Base-by-base conservation (phyloP, 345 rosid genomes). In the rapeseed (Brassica napus) region DNA sequence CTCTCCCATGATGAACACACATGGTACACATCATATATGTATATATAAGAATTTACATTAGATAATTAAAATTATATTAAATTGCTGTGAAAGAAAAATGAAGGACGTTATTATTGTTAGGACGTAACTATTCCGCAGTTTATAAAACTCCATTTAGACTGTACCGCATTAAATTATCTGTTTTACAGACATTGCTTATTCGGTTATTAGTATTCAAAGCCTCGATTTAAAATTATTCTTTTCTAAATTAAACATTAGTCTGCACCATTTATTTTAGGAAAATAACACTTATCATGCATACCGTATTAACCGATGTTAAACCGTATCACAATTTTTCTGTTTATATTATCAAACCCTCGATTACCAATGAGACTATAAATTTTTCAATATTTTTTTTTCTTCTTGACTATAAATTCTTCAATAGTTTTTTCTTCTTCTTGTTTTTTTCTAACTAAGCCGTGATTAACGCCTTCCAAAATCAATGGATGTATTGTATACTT, bases 381-480 rank as follows among this genome's bases (percentile, higher is more conserved):
- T 39, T 11, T 39, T 39, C 47, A 9, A 39, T 39, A 39, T 8
- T 39, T 39, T 37, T 37, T 39, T 11, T 39, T 39, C 30, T 35
- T 35, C 0, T 39, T 9, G 47, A 8, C 12, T 39, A 39, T 39
- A 39, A 39, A 35, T 35, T 35, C 42, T 35, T 35, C 42, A 35
- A 35, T 6, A 35, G 9, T 35, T 35, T 42, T 42, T 42, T 42
- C 14, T 42, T 42, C 14, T 42, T 11, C 4, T 42, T 42, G 14
- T 42, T 71, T 12, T 7, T 60, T 30, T 42, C 0, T 39, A 35
- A 42, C 14, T 42, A 60, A 78, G 77, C 89, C 92, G 92, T 85
- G 92, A 90, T 87, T 90, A 87, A 75, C 90, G 92, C 91, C 14
- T 71, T 62, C 34, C 3, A 73, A 77, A 60, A 59, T 76, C 64